Percentiles rank a stretch among this genome's conserved stretches.
These are phyloP conservation scores for Flaveria floridana DNA, from an alignment of 140 eudicot genomes.

Conservation along the genomic window DNA sequence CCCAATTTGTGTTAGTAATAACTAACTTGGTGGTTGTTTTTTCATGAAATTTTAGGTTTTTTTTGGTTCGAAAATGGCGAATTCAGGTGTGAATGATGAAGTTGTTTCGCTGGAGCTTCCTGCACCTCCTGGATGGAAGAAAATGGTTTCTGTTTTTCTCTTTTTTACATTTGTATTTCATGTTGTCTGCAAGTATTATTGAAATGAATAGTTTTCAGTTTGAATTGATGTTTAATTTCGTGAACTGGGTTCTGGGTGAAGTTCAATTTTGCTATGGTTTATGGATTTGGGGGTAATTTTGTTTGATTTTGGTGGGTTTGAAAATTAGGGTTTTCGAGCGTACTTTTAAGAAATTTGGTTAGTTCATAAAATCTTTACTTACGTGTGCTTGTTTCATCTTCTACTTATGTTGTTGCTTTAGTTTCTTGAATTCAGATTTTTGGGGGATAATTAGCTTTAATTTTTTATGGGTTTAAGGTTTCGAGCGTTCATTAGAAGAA, in stretches of 20 bases:
- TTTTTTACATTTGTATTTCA: background rate
- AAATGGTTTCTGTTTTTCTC: constrained; percentile 48
- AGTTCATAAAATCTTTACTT: background rate
- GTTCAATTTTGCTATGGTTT: constrained; percentile 21
- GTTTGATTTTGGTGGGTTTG: constrained; percentile 9
- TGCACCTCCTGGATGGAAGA: constrained; percentile 82
- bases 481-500: background rate
- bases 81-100: constrained; percentile 48
- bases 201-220: background rate
- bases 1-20: background rate
- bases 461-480: background rate
- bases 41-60: constrained; percentile 29
- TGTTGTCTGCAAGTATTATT: background rate
- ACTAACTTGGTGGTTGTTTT: constrained; percentile 9
- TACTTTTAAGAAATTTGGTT: background rate
- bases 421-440: background rate
- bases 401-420: background rate
- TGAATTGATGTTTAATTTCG: constrained; percentile 19
- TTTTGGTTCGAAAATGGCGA: constrained; percentile 48
- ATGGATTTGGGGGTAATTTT: constrained; percentile 22
- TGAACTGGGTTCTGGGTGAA: constrained; percentile 23
- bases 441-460: background rate
- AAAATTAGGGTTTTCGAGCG: constrained; percentile 32
- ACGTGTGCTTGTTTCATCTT: background rate
- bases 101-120: constrained; percentile 70